These are phyloP conservation scores for Glonium stellatum DNA, from an alignment of 495 filamentous ascomycete genomes.

Conservation along the genomic window DNA sequence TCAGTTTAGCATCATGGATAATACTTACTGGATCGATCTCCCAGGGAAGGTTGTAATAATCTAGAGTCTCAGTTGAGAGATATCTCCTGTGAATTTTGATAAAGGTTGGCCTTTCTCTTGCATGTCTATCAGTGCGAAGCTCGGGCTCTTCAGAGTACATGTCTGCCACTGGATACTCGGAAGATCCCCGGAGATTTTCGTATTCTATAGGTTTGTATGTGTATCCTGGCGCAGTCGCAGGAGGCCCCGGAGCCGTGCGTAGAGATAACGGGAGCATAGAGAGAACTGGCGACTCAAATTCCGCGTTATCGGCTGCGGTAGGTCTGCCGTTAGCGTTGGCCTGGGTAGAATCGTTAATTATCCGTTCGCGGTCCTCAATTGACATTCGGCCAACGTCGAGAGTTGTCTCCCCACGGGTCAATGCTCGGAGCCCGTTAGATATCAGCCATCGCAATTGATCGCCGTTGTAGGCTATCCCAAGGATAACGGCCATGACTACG, in stretches of 20 bases:
- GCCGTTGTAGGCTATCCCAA: constrained; percentile 26
- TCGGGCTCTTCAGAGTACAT: neutral
- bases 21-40: constrained; percentile 28
- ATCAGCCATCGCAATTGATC: constrained; percentile 10
- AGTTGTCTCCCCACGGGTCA: neutral
- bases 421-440: neutral
- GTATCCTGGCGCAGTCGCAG: neutral
- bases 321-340: neutral
- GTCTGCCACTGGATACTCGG: neutral
- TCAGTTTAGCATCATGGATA: neutral
- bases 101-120: neutral
- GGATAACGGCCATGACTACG: constrained; percentile 12
- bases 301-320: neutral
- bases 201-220: neutral
- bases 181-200: neutral
- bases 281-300: neutral
- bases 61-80: constrained; percentile 30
- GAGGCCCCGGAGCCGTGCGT: neutral
- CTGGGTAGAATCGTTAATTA: neutral
- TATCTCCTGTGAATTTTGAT: constrained; percentile 5
- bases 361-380: neutral
- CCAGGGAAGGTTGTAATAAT: constrained; percentile 30
- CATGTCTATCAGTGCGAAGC: neutral
- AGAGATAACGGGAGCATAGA: neutral
- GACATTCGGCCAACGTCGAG: neutral